Evolutionary conservation across 2,329 filamentous ascomycete genomes (phyloP), one percentile per base, ranked within the genome.

Genomic region (Cercospora brassicicola): DNA sequence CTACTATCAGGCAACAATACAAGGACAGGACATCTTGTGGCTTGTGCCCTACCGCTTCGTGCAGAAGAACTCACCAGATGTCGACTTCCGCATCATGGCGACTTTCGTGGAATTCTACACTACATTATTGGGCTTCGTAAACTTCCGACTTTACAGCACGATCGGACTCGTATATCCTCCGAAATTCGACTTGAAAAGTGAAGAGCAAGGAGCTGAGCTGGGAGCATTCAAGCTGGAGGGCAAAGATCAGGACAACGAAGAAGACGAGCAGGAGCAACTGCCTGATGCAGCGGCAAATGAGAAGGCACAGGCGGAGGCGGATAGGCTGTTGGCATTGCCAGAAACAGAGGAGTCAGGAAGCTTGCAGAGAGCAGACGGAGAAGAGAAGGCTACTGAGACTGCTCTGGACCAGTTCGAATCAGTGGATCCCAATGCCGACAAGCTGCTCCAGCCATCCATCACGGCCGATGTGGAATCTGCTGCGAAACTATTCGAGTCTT

Each of bases 41-140:
- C 86, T 99, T 45, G 94, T 97, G 10, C 95, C 95, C 0, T 99
- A 99, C 84, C 93, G 93, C 80, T 99, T 99, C 82, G 97, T 98
- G 77, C 95, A 99, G 84, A 87, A 92, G 74, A 90, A 97, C 13
- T 92, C 95, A 48, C 92, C 91, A 67, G 95, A 99, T 80, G 91
- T 99, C 72, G 95, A 99, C 81, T 99, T 97, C 83, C 87, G 95
- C 76, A 99, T 99, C 81, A 99, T 99, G 95, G 94, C 93, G 68
- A 99, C 95, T 4, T 99, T 99, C 78, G 90, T 99, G 72, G 94
- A 99, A 80, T 99, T 99, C 81, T 99, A 99, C 84, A 97, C 96
- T 76, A 98, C 94, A 4, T 86, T 99, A 13, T 85, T 99, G 20
- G 91, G 94, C 69, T 99, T 99, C 77, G 89, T 98, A 82, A 97